Evolutionary conservation across 495 filamentous ascomycete genomes (phyloP).

Genomic region (Hypomontagnella submonticulosa): DNA sequence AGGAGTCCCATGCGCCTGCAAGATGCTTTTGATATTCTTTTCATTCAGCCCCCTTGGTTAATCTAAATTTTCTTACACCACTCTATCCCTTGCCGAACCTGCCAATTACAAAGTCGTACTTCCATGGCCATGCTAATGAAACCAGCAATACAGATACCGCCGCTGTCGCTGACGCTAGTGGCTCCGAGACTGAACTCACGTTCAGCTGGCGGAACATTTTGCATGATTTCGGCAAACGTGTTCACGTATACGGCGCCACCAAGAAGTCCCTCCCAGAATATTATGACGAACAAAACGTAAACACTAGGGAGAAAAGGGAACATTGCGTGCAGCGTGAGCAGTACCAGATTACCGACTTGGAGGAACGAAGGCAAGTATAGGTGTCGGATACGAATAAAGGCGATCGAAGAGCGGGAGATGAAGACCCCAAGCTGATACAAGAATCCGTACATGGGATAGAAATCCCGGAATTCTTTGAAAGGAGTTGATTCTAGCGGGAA

Average conservation of each 20-base stretch:
- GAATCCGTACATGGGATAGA: conserved; percentile 89
- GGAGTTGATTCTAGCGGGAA: conserved; percentile 81
- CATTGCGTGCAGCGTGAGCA: conserved; percentile 80
- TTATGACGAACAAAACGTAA: conserved; percentile 79
- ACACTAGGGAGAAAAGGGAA: conserved; percentile 83
- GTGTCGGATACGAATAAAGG: conserved; percentile 82
- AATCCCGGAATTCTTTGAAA: conserved; percentile 83
- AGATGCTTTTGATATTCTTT: neutral
- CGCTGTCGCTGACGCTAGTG: conserved; percentile 91
- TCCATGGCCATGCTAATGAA: conserved; percentile 89
- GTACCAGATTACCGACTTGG: conserved; percentile 78
- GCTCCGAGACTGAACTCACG: conserved; percentile 91
- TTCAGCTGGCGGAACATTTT: conserved; percentile 77
- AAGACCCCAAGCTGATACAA: conserved; percentile 96
- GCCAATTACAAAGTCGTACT: conserved; percentile 81
- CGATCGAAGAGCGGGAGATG: conserved; percentile 87
- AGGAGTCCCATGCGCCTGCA: no score
- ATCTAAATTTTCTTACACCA: conserved; percentile 70
- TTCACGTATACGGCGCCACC: conserved; percentile 95
- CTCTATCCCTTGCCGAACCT: conserved; percentile 78
- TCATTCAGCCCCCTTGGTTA: conserved; percentile 32
- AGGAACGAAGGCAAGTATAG: conserved; percentile 88
- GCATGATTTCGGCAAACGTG: conserved; percentile 88
- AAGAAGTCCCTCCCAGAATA: conserved; percentile 96
- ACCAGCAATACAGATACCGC: conserved; percentile 87